Percentiles rank a stretch among this genome's conserved stretches.
Conservation (phyloP, 306 rosid species). For the Potentilla sterilis region DNA sequence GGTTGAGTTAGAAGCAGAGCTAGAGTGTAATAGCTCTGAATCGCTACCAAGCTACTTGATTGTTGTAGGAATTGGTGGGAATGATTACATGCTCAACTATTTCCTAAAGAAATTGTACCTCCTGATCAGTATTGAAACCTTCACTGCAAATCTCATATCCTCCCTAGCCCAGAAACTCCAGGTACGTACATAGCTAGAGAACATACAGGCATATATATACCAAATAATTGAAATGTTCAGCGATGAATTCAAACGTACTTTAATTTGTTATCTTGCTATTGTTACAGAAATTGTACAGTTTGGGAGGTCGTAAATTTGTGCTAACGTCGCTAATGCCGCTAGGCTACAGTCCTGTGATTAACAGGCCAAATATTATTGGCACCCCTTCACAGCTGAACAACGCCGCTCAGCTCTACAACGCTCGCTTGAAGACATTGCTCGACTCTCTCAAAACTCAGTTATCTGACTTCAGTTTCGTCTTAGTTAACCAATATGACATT, state of each 20-base stretch:
- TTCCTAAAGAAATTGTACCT: slow-evolving; percentile 22
- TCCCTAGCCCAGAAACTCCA: slow-evolving; percentile 23
- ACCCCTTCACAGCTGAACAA: slow-evolving; percentile 30
- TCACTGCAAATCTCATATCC: slow-evolving; percentile 36
- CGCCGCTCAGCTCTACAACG: slow-evolving; percentile 44
- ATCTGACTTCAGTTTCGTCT: slow-evolving; percentile 34
- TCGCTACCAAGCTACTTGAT: slow-evolving; percentile 36
- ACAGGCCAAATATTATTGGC: background rate
- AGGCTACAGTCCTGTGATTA: slow-evolving; percentile 44
- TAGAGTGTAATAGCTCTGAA: slow-evolving; percentile 6
- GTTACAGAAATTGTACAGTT: slow-evolving; percentile 36
- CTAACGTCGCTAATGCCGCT: slow-evolving; percentile 39
- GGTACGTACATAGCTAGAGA: no score
- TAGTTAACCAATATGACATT: slow-evolving; percentile 40
- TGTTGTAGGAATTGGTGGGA: slow-evolving; percentile 48
- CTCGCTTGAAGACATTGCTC: slow-evolving; percentile 27
- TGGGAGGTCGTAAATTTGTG: slow-evolving; percentile 51
- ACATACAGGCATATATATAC: no score
- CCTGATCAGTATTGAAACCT: slow-evolving; percentile 13
- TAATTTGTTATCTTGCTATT: background rate
- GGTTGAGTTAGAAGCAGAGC: slow-evolving; percentile 28
- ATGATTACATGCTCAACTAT: slow-evolving; percentile 48
- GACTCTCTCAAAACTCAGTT: slow-evolving; percentile 25
- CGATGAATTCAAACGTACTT: no score
- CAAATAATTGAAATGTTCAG: background rate